Percentiles rank a stretch among this genome's conserved stretches.
These are phyloP conservation scores for Penicillium sp. DNA, from an alignment of 2,329 filamentous ascomycete genomes.

Conservation along the genomic window DNA sequence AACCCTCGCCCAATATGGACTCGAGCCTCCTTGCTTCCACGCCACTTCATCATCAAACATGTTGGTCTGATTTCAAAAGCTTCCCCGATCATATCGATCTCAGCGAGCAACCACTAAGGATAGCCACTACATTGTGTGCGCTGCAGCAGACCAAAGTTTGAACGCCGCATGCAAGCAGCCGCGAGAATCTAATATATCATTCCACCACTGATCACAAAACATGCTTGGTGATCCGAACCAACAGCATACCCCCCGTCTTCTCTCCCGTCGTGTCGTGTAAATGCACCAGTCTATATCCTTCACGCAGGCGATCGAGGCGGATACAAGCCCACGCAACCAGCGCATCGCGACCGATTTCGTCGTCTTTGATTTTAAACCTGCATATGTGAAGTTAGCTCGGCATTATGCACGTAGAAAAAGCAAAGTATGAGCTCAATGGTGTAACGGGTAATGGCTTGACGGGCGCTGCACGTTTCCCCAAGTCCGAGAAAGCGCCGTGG, in stretches of 20 bases:
- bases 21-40: slow-evolving; percentile 11
- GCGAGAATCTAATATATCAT: slow-evolving; percentile 1
- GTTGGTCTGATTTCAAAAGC: slow-evolving; percentile 1
- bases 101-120: background rate
- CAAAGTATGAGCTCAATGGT: background rate
- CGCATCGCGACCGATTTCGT: slow-evolving; percentile 72
- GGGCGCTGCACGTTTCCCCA: slow-evolving; percentile 7
- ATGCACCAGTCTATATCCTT: slow-evolving; percentile 73
- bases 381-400: slow-evolving; percentile 2
- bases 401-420: background rate
- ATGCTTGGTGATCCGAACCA: slow-evolving; percentile 68
- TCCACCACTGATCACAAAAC: slow-evolving; percentile 9
- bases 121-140: background rate
- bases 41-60: background rate
- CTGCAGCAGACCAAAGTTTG: background rate
- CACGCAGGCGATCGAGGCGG: slow-evolving; percentile 70
- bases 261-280: slow-evolving; percentile 66
- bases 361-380: slow-evolving; percentile 81
- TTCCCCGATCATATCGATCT: background rate
- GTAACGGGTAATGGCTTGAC: background rate
- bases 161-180: background rate
- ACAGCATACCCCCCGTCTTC: slow-evolving; percentile 61
- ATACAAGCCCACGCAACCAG: slow-evolving; percentile 86
- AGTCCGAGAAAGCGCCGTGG: background rate
- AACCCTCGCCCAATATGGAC: slow-evolving; percentile 1